Conservation (phyloP, 352 stramenopile genomes). For the Phytophthora agathidicida region DNA sequence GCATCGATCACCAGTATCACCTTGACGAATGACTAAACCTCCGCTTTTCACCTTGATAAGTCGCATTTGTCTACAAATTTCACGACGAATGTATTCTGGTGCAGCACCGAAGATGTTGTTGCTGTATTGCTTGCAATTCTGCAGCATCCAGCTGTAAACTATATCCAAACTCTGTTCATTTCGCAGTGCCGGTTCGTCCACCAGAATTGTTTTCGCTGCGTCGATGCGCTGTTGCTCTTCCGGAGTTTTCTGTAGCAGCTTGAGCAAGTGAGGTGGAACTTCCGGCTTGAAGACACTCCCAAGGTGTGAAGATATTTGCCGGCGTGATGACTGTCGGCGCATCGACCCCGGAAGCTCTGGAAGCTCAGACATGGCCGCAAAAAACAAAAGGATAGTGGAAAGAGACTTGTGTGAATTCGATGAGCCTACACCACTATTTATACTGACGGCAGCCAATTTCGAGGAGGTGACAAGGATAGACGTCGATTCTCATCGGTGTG, state of each 20-base stretch:
- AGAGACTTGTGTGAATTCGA: too few species aligned
- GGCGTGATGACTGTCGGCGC: constrained; percentile 28
- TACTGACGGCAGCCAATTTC: too few species aligned
- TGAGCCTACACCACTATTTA: background rate
- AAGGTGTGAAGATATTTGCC: constrained; percentile 10
- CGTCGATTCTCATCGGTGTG: too few species aligned
- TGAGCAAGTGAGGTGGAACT: constrained; percentile 54
- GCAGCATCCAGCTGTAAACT: constrained; percentile 82
- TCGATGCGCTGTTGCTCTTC: constrained; percentile 60
- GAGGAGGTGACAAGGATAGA: too few species aligned
- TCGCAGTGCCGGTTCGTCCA: constrained; percentile 51
- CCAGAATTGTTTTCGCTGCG: constrained; percentile 58
- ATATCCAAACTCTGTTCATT: constrained; percentile 75
- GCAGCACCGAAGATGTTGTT: constrained; percentile 83
- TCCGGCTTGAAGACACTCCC: constrained; percentile 36
- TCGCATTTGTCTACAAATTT: constrained; percentile 81
- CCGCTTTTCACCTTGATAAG: constrained; percentile 63
- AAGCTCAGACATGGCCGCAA: constrained; percentile 31
- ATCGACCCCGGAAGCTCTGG: constrained; percentile 29
- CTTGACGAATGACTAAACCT: constrained; percentile 70
- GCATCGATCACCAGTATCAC: constrained; percentile 73
- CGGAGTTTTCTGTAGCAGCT: constrained; percentile 58
- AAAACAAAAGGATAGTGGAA: background rate
- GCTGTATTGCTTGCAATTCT: constrained; percentile 83
- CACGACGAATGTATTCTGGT: constrained; percentile 77